These are phyloP conservation scores for Berkeleyomyces basicola DNA, from an alignment of 2,329 filamentous ascomycete species.

Conservation along the genomic window DNA sequence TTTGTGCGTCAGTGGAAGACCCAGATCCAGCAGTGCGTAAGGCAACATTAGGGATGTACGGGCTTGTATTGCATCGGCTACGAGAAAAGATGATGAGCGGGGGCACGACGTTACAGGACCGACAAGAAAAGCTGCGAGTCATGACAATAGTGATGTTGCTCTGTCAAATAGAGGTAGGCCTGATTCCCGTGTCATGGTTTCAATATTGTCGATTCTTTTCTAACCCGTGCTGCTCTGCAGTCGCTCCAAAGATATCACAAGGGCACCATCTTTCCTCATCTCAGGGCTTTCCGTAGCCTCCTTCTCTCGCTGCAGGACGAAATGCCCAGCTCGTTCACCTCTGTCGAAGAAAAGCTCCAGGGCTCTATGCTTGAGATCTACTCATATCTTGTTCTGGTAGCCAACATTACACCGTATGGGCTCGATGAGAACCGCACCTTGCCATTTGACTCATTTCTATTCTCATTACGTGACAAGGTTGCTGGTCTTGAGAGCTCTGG, in stretches of 20 bases:
- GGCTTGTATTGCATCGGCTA: conserved; percentile 6
- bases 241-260: conserved; percentile 11
- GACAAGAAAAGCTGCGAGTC: conserved; percentile 9
- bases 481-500: conserved; percentile 9
- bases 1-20: conserved; percentile 12
- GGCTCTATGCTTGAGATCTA: conserved; percentile 13
- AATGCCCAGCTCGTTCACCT: conserved; percentile 12
- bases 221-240: not conserved
- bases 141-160: conserved; percentile 13
- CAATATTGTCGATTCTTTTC: not conserved
- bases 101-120: not conserved
- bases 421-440: conserved; percentile 11
- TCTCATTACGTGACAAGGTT: conserved; percentile 11
- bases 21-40: conserved; percentile 7
- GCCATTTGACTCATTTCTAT: conserved; percentile 11
- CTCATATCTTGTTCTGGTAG: conserved; percentile 12
- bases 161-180: conserved; percentile 11
- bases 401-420: conserved; percentile 13
- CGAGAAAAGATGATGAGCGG: conserved; percentile 11
- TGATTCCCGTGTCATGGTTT: not conserved
- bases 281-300: conserved; percentile 10
- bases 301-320: conserved; percentile 12
- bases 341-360: conserved; percentile 12
- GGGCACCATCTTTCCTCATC: conserved; percentile 12
- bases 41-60: conserved; percentile 10